Base-by-base conservation (phyloP, 805 yeast species). In the Kuraishia borneana region DNA sequence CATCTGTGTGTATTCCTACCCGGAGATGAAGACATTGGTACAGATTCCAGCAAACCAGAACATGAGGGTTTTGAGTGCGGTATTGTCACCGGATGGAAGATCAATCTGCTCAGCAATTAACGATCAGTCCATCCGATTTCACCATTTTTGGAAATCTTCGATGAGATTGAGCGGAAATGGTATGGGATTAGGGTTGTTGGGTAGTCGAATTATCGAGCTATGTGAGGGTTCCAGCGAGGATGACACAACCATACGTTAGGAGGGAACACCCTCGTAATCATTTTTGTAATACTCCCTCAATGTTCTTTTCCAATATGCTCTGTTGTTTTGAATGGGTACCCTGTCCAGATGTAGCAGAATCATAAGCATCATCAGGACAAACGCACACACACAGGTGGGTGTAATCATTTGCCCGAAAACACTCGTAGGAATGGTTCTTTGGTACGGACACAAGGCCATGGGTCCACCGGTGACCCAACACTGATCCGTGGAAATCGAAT, bases 401-500 rank as follows among this genome's bases (percentile, higher is more conserved):
- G 80, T 68, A 17, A 85, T 56, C 68, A 79, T 68, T 21, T 68
- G 63, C 0, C 72, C 70, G 41, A 83, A 77, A 33, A 70, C 71
- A 34, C 73, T 62, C 21, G 61, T 59, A 4, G 77, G 62, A 7
- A 74, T 63, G 1, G 68, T 65, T 31, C 60, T 61, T 37, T 70
- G 72, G 50, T 87, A 87, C 0, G 96, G 96, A 50, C 97, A 88
- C 21, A 58, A 49, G 0, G 89, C 78, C 40, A 71, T 64, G 0
- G 84, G 73, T 0, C 95, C 95, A 1, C 95, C 95, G 9, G 70
- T 54, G 4, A 87, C 87, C 88, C 92, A 89, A 48, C 97, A 88
- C 36, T 74, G 70, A 3, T 67, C 56, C 16, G 76, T 74, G 1
- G 83, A 70, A 17, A 89, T 65, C 13, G 88, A 83, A 50, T 89